phyloP scores from a whole-genome alignment of 2,329 filamentous ascomycete genomes.

The Fusarium globosum region DNA sequence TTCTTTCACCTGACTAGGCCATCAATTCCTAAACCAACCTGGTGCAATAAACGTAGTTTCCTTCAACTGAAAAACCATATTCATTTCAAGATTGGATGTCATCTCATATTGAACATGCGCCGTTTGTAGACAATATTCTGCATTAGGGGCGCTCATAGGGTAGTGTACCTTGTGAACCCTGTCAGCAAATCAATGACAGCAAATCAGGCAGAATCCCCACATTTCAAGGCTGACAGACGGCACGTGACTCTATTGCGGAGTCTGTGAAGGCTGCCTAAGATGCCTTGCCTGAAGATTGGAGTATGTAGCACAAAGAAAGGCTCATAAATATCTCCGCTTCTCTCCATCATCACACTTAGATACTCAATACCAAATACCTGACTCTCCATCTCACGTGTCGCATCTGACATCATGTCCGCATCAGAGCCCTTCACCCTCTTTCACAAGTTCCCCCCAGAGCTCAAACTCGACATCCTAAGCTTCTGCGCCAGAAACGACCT shows the following conservation, averaged over 20 bases:
- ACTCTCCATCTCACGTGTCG: neutral
- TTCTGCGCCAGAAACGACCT: slow-evolving; percentile 1
- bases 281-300: neutral
- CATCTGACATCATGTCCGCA: neutral
- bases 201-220: neutral
- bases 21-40: neutral
- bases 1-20: neutral
- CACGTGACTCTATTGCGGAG: neutral
- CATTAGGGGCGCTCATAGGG: neutral
- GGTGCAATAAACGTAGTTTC: rapidly evolving
- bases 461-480: slow-evolving; percentile 3
- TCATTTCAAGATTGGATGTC: neutral
- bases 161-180: no score
- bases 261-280: neutral
- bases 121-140: neutral
- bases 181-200: neutral
- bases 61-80: rapidly evolving
- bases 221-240: neutral
- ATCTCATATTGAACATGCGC: no score
- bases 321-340: neutral
- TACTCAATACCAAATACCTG: rapidly evolving
- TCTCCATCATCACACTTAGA: neutral
- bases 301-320: neutral
- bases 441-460: slow-evolving; percentile 4
- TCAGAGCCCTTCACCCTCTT: neutral